Evolutionary conservation across 2,329 filamentous ascomycete genomes (phyloP).

Genomic region (Xylariaceae sp.): DNA sequence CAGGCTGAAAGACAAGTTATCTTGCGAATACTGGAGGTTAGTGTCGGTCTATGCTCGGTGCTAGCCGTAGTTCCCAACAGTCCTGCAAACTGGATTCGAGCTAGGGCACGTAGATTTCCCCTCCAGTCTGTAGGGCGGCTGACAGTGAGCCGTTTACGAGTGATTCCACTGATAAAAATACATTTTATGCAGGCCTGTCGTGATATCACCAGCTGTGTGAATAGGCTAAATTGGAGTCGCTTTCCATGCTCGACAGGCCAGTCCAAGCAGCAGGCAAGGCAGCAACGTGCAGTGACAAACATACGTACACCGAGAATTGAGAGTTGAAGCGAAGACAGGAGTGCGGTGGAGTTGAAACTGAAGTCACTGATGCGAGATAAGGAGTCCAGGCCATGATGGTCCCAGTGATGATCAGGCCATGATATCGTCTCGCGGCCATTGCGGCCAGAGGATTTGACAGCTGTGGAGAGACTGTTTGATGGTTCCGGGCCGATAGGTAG

Average conservation of each 20-base stretch:
- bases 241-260: slow-evolving; percentile 12
- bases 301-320: slow-evolving; percentile 4
- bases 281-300: slow-evolving; percentile 3
- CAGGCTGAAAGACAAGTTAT: neutral
- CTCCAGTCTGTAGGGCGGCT: neutral
- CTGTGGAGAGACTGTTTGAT: slow-evolving; percentile 22
- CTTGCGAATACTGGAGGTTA: no score
- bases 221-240: slow-evolving; percentile 28
- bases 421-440: slow-evolving; percentile 18
- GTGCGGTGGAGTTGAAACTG: slow-evolving; percentile 11
- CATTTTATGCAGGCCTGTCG: slow-evolving; percentile 16
- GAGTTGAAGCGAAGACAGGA: neutral
- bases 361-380: slow-evolving; percentile 23
- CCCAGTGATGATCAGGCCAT: neutral
- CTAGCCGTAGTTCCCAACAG: slow-evolving; percentile 1
- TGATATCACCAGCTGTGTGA: slow-evolving; percentile 16
- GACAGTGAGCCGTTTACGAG: neutral
- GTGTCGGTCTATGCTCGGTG: slow-evolving; percentile 1
- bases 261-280: neutral
- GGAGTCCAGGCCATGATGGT: slow-evolving; percentile 14
- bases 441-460: slow-evolving; percentile 18
- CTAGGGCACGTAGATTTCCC: slow-evolving; percentile 1
- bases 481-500: slow-evolving; percentile 32
- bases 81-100: neutral
- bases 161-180: slow-evolving; percentile 15